These are phyloP conservation scores for Picocystis sp. DNA, from an alignment of 163 green algal species.

Conservation along the genomic window DNA sequence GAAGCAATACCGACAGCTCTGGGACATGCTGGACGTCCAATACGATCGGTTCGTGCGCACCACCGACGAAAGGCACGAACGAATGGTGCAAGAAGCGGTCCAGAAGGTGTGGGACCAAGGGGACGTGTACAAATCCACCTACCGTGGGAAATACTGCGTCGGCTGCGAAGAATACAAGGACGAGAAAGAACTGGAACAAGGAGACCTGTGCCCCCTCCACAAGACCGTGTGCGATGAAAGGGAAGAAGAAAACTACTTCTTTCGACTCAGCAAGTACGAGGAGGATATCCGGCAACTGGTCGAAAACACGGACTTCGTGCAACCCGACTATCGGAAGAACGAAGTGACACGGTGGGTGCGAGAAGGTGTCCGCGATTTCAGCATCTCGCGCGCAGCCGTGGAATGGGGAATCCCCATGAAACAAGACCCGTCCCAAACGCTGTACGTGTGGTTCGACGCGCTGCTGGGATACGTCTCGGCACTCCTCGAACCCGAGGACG, in stretches of 20 bases:
- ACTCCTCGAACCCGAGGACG: slow-evolving; percentile 31
- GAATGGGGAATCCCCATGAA: slow-evolving; percentile 87
- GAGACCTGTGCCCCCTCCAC: slow-evolving; percentile 16
- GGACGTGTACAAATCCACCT: slow-evolving; percentile 44
- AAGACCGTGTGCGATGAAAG: slow-evolving; percentile 5
- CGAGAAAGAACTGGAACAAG: slow-evolving; percentile 66
- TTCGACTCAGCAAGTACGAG: slow-evolving; percentile 78
- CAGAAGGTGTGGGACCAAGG: slow-evolving; percentile 43
- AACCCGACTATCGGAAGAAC: slow-evolving; percentile 56
- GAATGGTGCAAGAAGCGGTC: slow-evolving; percentile 59
- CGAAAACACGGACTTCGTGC: slow-evolving; percentile 62
- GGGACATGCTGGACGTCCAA: slow-evolving; percentile 71
- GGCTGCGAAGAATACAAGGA: slow-evolving; percentile 98
- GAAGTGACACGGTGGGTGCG: slow-evolving; percentile 60
- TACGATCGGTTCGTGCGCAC: slow-evolving; percentile 89
- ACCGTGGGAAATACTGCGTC: slow-evolving; percentile 83
- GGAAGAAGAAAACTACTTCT: slow-evolving; percentile 92
- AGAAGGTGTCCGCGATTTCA: slow-evolving; percentile 81
- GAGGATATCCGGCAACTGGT: slow-evolving; percentile 51
- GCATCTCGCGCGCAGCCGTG: slow-evolving; percentile 72
- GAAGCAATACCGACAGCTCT: slow-evolving; percentile 61
- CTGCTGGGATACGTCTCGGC: slow-evolving; percentile 58
- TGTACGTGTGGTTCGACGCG: slow-evolving; percentile 99
- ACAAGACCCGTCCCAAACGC: slow-evolving; percentile 68
- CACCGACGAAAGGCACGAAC: slow-evolving; percentile 61